Evolutionary conservation across 345 rosid genomes (phyloP), one percentile per base, ranked within the genome.

Genomic region (Euphorbia lathyris): DNA sequence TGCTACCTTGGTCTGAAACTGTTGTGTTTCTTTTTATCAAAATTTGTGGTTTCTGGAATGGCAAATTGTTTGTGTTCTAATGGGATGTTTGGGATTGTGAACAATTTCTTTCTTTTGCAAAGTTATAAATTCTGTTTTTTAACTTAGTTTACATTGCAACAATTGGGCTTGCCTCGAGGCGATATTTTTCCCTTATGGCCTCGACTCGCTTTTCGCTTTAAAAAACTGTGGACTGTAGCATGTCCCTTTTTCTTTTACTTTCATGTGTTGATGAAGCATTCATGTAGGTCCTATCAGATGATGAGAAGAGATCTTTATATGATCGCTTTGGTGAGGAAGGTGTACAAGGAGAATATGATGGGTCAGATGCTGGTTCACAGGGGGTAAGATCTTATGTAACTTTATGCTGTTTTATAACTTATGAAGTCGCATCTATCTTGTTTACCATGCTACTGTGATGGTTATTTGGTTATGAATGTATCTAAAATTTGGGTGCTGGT

Each of bases 211-310:
- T n/a, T n/a, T n/a, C n/a, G n/a, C n/a, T n/a, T n/a, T n/a, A n/a
- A n/a, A n/a, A n/a, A n/a, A n/a, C n/a, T n/a, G n/a, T n/a, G 30
- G 51, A 63, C 26, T 5, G 40, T 34, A n/a, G 14, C 26, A 19
- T 38, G 27, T 63, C 23, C 29, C 30, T 25, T 32, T 25, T 30
- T 27, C 27, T 30, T 72, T 52, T 66, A 69, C 58, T 68, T 70
- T 42, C 34, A 70, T 55, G 34, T 70, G 74, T 81, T 76, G 67
- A 86, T 75, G 76, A 82, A 80, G 82, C 74, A 73, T 73, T 69
- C 61, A 3, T 88, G 79, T 85, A 91, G 97, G 97, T 93, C 55
- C 83, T 93, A 76, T 93, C 98, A 75, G 98, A 93, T 81, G 89
- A 89, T 42, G 93, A 89, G 88, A 91, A 93, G 81, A 86, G 95